phyloP scores from a whole-genome alignment of 352 stramenopile genomes.

The Pythium vanterpoolii region DNA sequence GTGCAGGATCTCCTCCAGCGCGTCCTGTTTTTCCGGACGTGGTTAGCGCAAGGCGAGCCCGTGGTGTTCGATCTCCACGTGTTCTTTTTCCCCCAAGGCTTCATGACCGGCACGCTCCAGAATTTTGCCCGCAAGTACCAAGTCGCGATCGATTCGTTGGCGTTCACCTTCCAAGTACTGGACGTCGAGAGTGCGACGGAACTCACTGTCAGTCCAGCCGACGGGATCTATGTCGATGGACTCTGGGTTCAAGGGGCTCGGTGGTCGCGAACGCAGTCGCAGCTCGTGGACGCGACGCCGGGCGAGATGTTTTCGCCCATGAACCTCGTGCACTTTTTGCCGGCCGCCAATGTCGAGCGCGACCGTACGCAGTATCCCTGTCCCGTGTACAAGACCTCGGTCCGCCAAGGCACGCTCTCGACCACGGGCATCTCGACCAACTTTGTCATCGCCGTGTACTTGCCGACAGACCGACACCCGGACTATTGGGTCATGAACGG shows the following conservation, averaged over 20 bases:
- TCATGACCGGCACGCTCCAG: slow-evolving; percentile 95
- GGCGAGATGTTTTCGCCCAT: slow-evolving; percentile 93
- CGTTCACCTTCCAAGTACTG: slow-evolving; percentile 89
- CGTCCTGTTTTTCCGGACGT: slow-evolving; percentile 91
- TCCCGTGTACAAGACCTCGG: slow-evolving; percentile 94
- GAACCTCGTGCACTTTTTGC: slow-evolving; percentile 89
- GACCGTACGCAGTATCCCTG: slow-evolving; percentile 79
- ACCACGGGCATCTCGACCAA: slow-evolving; percentile 97
- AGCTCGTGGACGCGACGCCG: slow-evolving; percentile 79
- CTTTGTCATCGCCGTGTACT: slow-evolving; percentile 94
- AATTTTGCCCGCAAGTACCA: slow-evolving; percentile 95
- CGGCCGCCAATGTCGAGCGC: slow-evolving; percentile 71
- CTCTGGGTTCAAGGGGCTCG: slow-evolving; percentile 87
- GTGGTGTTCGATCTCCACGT: slow-evolving; percentile 88
- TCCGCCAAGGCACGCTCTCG: slow-evolving; percentile 91
- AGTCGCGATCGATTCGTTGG: slow-evolving; percentile 92
- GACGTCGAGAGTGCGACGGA: slow-evolving; percentile 54
- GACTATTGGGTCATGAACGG: slow-evolving; percentile 93
- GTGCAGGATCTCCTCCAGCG: slow-evolving; percentile 87
- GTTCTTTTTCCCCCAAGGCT: slow-evolving; percentile 96
- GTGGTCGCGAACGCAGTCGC: slow-evolving; percentile 66
- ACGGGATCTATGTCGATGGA: slow-evolving; percentile 93
- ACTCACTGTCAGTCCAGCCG: slow-evolving; percentile 59
- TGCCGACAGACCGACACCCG: slow-evolving; percentile 78
- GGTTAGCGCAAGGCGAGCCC: slow-evolving; percentile 90